phyloP scores from a whole-genome alignment of 2,329 filamentous ascomycete genomes.

The Fusarium sp. region DNA sequence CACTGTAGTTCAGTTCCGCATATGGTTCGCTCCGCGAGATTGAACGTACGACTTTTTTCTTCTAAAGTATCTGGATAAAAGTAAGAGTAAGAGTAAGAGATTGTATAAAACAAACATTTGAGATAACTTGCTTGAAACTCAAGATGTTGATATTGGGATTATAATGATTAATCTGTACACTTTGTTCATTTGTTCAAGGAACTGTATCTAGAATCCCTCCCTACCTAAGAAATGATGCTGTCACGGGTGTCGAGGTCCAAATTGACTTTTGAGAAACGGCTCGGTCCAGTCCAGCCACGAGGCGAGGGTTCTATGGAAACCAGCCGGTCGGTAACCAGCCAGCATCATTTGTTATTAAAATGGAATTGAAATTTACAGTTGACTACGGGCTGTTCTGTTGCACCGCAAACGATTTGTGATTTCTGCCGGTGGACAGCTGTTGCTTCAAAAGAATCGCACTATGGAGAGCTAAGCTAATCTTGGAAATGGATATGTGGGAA shows the following conservation, averaged over 20 bases:
- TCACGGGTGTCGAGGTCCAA: neutral
- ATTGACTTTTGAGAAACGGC: conserved; percentile 2
- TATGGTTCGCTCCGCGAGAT: neutral
- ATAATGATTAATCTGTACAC: neutral
- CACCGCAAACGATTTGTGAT: neutral
- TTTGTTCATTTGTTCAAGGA: neutral
- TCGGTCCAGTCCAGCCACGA: conserved; percentile 9
- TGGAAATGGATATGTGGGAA: conserved; percentile 9
- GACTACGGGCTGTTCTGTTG: neutral
- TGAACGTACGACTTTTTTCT: neutral
- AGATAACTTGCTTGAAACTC: neutral
- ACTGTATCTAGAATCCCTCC: too few relatives aligned
- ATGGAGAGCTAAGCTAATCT: conserved; percentile 1
- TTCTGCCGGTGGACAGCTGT: neutral
- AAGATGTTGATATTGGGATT: neutral
- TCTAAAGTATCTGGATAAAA: neutral
- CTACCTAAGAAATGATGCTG: neutral
- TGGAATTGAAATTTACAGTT: too few relatives aligned
- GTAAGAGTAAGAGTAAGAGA: neutral
- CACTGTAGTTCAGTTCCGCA: neutral
- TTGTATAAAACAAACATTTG: neutral
- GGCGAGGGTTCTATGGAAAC: neutral
- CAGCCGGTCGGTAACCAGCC: neutral
- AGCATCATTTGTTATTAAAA: neutral
- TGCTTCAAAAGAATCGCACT: neutral